phyloP scores from a whole-genome alignment of 768 basidiomycete species.

The Naganishia friedmannii region DNA sequence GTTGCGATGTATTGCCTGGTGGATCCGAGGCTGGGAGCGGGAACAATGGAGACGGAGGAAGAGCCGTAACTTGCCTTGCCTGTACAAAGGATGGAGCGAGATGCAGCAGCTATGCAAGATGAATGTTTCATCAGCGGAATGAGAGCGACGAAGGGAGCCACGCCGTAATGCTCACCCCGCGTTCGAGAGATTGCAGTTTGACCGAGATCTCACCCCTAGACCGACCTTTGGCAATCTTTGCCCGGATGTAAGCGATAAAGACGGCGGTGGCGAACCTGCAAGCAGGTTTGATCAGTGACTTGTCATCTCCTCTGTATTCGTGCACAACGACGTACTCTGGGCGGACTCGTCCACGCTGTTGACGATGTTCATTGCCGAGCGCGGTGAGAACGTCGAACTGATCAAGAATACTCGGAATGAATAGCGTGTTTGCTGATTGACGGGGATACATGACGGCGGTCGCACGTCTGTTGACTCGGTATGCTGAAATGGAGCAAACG shows the following conservation, averaged over 20 bases:
- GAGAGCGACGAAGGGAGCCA: too few relatives aligned
- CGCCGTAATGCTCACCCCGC: conserved; percentile 36
- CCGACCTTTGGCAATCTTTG: conserved; percentile 42
- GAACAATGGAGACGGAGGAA: conserved; percentile 40
- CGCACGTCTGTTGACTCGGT: too few relatives aligned
- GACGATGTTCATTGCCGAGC: conserved; percentile 20
- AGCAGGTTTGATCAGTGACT: not conserved
- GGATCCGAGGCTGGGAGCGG: conserved; percentile 8
- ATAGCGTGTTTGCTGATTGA: not conserved
- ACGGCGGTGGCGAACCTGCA: conserved; percentile 45
- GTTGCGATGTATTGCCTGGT: conserved; percentile 31
- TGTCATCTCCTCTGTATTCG: not conserved
- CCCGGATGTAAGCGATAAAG: conserved; percentile 42
- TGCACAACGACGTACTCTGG: not conserved
- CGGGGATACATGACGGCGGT: conserved; percentile 1
- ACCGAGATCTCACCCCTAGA: conserved; percentile 34
- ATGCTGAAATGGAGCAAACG: too few relatives aligned
- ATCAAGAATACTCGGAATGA: not conserved
- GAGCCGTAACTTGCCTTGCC: conserved; percentile 36
- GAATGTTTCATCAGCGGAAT: too few relatives aligned
- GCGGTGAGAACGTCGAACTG: conserved; percentile 32
- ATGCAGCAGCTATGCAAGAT: conserved; percentile 34
- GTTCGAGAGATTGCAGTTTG: conserved; percentile 47
- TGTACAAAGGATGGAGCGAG: conserved; percentile 36
- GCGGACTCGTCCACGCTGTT: conserved; percentile 11